Conservation (phyloP, 2,329 filamentous ascomycete species). For the Fusarium secorum region DNA sequence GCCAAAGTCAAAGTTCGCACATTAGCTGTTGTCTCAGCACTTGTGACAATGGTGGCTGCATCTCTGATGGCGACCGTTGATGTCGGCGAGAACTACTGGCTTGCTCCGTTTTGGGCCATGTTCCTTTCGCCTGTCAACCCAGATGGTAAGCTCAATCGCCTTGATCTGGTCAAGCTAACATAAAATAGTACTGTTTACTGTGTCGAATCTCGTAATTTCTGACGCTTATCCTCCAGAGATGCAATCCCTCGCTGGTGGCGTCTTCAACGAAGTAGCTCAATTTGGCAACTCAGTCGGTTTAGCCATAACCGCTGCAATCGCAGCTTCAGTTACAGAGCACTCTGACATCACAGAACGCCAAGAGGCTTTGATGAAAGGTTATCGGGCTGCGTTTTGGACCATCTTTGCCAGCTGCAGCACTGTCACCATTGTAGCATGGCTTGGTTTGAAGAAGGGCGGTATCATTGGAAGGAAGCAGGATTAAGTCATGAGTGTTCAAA, state of each 20-base stretch:
- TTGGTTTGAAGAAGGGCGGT: slow-evolving; percentile 56
- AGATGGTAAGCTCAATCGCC: slow-evolving; percentile 44
- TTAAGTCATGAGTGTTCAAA: neutral
- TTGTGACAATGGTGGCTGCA: slow-evolving; percentile 57
- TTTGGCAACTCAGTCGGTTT: slow-evolving; percentile 64
- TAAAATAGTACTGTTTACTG: slow-evolving; percentile 59
- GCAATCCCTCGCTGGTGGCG: slow-evolving; percentile 66
- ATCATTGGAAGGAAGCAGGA: slow-evolving; percentile 58
- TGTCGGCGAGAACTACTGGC: slow-evolving; percentile 60
- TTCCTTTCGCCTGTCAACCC: slow-evolving; percentile 54
- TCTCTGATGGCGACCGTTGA: slow-evolving; percentile 63
- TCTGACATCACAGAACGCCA: slow-evolving; percentile 35
- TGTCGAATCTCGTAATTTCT: slow-evolving; percentile 62
- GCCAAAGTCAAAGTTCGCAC: slow-evolving; percentile 49
- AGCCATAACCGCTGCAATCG: slow-evolving; percentile 59
- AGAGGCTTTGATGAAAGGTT: slow-evolving; percentile 57
- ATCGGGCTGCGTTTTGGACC: slow-evolving; percentile 61
- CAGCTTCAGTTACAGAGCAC: slow-evolving; percentile 54
- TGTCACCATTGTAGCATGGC: slow-evolving; percentile 44
- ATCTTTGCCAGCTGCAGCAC: slow-evolving; percentile 54
- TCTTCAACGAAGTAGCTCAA: slow-evolving; percentile 66
- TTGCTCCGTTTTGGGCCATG: slow-evolving; percentile 53
- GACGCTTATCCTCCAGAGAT: slow-evolving; percentile 61
- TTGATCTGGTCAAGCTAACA: neutral
- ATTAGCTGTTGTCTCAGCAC: slow-evolving; percentile 50